Base-by-base conservation (phyloP, 768 basidiomycete species). In the Psilocybe cyanescens region DNA sequence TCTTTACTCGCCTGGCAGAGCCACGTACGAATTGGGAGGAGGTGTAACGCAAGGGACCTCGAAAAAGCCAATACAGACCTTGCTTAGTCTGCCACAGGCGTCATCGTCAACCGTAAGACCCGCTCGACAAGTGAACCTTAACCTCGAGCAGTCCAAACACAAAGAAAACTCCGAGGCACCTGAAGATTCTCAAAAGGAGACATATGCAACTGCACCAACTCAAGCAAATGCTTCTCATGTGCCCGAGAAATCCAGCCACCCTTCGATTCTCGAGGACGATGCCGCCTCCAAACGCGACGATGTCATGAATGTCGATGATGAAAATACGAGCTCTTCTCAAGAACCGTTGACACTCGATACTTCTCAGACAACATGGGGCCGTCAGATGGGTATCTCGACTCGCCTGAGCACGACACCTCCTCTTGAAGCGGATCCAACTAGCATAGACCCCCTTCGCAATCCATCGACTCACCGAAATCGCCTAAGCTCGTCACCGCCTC, bases 1-100 rank as follows among this genome's bases (percentile, higher is more conserved):
- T 5, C 68, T 81, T 16, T 97, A 92, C 70, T 82, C 87, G 1
- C 81, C 88, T 0, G 79, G 86, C 0, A 79, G 93, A n/a, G 88
- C 91, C 0, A 92, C 90, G 0, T 97, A 82, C 66, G 82, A 87
- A 35, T 77, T 94, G 24, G 64, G 56, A 29, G 71, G 62, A 47
- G 17, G 55, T 3, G 63, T 60, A 14, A 68, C 67, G 0, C 73
- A 75, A 50, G 61, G 59, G 29, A 64, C 59, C n/a, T 37, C 57
- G 24, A 65, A 59, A 54, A 55, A 57, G 0, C 62, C 60, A 24
- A 68, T 56, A 8, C 70, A 72, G 51, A 62, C 64, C 1, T 53
- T 67, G 1, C 72, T 69, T 47, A 59, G 71, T 3, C 72, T 64
- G 47, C 41, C 44, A 5, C 44, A 46, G 19, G 55, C 55, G 29